Evolutionary conservation across 352 stramenopile genomes (phyloP).

Genomic region (Phytopythium sindhum): DNA sequence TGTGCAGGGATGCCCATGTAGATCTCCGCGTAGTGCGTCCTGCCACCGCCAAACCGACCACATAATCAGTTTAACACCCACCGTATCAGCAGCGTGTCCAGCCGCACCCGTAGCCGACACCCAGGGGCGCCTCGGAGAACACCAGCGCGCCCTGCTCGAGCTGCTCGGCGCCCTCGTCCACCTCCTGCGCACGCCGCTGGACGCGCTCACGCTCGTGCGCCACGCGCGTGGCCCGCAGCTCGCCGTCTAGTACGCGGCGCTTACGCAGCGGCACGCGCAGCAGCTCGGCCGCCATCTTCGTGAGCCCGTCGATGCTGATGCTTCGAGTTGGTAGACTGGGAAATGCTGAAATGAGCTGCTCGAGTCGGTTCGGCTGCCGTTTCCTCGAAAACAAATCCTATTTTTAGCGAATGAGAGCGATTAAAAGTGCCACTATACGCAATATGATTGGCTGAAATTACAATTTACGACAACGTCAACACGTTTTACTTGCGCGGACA

Average conservation of each 20-base stretch:
- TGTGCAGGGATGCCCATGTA: slow-evolving; percentile 78
- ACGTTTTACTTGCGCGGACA: neutral
- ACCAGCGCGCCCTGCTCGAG: slow-evolving; percentile 24
- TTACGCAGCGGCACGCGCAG: slow-evolving; percentile 28
- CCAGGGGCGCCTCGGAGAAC: slow-evolving; percentile 58
- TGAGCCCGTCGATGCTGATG: too few species aligned
- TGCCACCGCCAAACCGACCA: slow-evolving; percentile 8
- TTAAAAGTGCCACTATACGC: neutral
- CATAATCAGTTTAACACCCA: neutral
- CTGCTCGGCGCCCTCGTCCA: slow-evolving; percentile 8
- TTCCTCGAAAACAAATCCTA: neutral
- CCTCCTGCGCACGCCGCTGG: slow-evolving; percentile 30
- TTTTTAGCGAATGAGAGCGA: neutral
- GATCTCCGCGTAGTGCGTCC: slow-evolving; percentile 82
- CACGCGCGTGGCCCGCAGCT: slow-evolving; percentile 7
- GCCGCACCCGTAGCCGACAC: slow-evolving; percentile 61
- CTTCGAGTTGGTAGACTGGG: too few species aligned
- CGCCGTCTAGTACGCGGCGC: slow-evolving; percentile 9
- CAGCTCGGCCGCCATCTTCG: slow-evolving; percentile 8
- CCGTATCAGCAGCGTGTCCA: neutral
- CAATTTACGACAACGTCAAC: neutral
- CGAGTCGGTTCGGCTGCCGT: slow-evolving; percentile 1
- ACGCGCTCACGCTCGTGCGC: slow-evolving; percentile 44
- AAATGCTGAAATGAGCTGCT: neutral
- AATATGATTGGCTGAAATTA: slow-evolving; percentile 13